These are phyloP conservation scores for Arthrobotrys conoides DNA, from an alignment of 2,329 filamentous ascomycete species.

Conservation along the genomic window DNA sequence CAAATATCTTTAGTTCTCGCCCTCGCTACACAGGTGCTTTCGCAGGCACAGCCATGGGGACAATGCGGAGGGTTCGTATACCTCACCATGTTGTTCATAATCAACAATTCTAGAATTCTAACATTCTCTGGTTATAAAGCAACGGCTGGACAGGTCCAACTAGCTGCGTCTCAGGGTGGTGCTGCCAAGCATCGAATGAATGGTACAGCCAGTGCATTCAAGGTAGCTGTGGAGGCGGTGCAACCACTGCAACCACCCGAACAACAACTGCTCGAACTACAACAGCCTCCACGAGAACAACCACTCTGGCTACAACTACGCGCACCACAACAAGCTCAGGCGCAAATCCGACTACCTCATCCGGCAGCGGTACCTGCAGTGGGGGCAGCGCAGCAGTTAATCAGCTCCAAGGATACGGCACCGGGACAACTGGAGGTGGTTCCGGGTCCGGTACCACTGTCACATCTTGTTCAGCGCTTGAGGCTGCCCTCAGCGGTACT, in stretches of 20 bases:
- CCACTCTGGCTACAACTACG: conserved; percentile 27
- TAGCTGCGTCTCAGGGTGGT: conserved; percentile 68
- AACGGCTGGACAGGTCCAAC: conserved; percentile 66
- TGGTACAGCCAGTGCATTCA: conserved; percentile 68
- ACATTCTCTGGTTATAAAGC: neutral
- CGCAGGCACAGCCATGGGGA: conserved; percentile 66
- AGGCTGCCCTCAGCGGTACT: conserved; percentile 67
- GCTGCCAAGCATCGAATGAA: conserved; percentile 67
- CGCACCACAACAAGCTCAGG: conserved; percentile 35
- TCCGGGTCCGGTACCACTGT: conserved; percentile 69
- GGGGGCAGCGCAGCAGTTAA: conserved; percentile 60
- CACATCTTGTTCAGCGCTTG: conserved; percentile 68
- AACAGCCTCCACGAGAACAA: conserved; percentile 7
- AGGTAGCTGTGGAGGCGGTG: conserved; percentile 15
- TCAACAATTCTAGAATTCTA: neutral
- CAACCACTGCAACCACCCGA: too few species aligned
- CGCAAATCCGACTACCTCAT: conserved; percentile 24
- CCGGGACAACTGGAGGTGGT: conserved; percentile 70
- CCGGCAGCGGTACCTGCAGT: conserved; percentile 43
- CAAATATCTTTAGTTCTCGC: conserved; percentile 25
- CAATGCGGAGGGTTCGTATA: conserved; percentile 68
- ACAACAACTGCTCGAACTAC: conserved; percentile 20
- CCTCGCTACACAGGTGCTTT: conserved; percentile 54
- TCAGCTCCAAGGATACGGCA: conserved; percentile 65
- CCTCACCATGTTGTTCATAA: neutral